Evolutionary conservation across 2,329 filamentous ascomycete genomes (phyloP), one percentile per base, ranked within the genome.

Genomic region (Herpotrichia juniperi): DNA sequence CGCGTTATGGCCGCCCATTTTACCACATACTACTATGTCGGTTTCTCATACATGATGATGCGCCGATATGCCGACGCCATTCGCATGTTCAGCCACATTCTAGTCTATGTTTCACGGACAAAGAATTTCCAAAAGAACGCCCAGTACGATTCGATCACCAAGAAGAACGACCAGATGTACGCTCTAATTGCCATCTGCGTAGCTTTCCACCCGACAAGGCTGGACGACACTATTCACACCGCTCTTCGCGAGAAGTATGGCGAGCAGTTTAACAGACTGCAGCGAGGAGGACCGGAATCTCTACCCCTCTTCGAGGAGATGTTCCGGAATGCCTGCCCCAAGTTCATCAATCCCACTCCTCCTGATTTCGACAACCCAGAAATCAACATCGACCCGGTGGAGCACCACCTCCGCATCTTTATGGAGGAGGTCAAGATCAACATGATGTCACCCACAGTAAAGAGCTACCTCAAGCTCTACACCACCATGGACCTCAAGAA

Each of bases 31-130:
- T 99, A 99, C 87, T 97, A 97, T 76, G 93, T 99, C 58, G 94
- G 94, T 66, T 99, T 99, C 87, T 96, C 91, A 65, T 99, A 99
- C 88, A 97, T 99, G 93, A 99, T 99, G 94, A 96, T 97, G 91
- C 92, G 94, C 81, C 91, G 94, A 74, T 99, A 99, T 76, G 91
- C 92, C 78, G 94, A 99, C 78, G 94, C 94, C 76, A 97, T 99
- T 81, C 92, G 93, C 84, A 96, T 97, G 89, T 99, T 99, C 87
- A 96, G 91, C 83, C 94, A 99, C 85, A 99, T 99, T 78, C 87
- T 99, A 68, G 89, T 99, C 79, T 99, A 97, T 80, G 93, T 99
- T 63, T 96, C 92, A 65, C 85, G 94, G 70, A 99, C 94, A 73
- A 99, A 99, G 90, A 97, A 97, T 84, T 97, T 97, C 87, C 94